A percentile compares a stretch with the other conserved stretches of the same genome.
These are phyloP conservation scores for Pestalotiopsis sp. DNA, from an alignment of 2,329 filamentous ascomycete species.

Conservation along the genomic window DNA sequence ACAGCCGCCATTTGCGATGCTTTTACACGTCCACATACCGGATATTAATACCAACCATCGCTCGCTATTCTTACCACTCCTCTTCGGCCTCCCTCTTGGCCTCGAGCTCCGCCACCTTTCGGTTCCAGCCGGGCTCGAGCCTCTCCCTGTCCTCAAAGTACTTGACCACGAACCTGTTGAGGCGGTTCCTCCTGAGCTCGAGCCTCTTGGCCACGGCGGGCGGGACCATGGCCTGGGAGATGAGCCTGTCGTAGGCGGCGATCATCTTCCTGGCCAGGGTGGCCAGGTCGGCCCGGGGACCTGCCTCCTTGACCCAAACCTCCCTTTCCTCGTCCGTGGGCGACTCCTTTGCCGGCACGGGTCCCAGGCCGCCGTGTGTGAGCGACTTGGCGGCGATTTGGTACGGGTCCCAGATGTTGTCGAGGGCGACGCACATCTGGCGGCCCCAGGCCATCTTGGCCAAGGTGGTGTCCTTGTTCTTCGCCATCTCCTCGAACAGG, in stretches of 20 bases:
- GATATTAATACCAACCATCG: neutral
- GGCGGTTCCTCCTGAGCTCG: conserved; percentile 21
- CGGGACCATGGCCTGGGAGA: conserved; percentile 19
- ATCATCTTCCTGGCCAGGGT: conserved; percentile 33
- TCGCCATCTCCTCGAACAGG: conserved; percentile 34
- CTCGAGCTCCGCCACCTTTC: conserved; percentile 3
- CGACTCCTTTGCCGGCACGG: neutral
- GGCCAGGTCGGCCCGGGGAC: conserved; percentile 21
- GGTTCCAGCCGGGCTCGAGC: conserved; percentile 19
- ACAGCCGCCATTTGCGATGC: neutral
- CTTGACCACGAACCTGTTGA: conserved; percentile 27
- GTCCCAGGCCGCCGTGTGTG: conserved; percentile 10
- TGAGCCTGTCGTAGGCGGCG: conserved; percentile 29
- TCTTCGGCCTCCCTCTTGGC: neutral
- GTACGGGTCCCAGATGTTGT: conserved; percentile 54
- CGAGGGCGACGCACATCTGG: conserved; percentile 54
- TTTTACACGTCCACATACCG: neutral
- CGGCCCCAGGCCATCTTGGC: conserved; percentile 48
- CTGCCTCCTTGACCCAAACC: conserved; percentile 16
- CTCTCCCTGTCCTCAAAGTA: conserved; percentile 24
- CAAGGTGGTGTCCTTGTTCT: conserved; percentile 31
- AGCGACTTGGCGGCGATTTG: conserved; percentile 29
- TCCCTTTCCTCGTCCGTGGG: conserved; percentile 5
- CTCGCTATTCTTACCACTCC: neutral
- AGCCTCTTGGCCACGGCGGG: conserved; percentile 18